Evolutionary conservation across 2,329 filamentous ascomycete species (phyloP).

Genomic region (Stemphylium beticola): DNA sequence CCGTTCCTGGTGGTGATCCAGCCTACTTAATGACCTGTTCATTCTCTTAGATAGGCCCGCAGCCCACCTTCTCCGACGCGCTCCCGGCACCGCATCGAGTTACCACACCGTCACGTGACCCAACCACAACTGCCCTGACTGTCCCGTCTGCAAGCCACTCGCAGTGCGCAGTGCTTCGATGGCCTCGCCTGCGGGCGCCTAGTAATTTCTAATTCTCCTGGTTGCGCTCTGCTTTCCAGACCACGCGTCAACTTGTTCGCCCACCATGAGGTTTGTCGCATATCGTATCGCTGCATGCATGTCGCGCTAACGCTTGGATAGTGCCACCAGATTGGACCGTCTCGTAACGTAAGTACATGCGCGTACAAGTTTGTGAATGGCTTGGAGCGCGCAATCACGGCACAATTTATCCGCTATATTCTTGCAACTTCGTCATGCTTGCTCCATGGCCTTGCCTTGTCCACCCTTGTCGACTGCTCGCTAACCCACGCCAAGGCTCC

Average conservation of each 20-base stretch:
- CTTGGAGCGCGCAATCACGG: neutral
- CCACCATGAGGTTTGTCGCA: constrained; percentile 40
- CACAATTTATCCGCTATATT: neutral
- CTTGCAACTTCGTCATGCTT: neutral
- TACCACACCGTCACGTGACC: constrained; percentile 35
- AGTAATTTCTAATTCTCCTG: constrained; percentile 36
- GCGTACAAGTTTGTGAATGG: constrained; percentile 8
- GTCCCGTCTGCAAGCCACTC: neutral
- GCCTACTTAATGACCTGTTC: constrained; percentile 26
- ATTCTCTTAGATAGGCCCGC: constrained; percentile 36
- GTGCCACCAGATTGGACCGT: constrained; percentile 48
- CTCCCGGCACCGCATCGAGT: constrained; percentile 35
- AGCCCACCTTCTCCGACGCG: constrained; percentile 40
- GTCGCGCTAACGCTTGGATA: constrained; percentile 43
- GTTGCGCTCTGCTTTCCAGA: constrained; percentile 14
- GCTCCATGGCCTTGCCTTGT: neutral
- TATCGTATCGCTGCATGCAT: constrained; percentile 28
- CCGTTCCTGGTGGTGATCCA: constrained; percentile 23
- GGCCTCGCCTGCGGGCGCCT: constrained; percentile 27
- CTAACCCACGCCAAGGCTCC: constrained; percentile 66
- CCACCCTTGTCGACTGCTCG: constrained; percentile 12
- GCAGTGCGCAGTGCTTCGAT: constrained; percentile 23
- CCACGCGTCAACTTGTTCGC: constrained; percentile 10
- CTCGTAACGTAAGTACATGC: constrained; percentile 47
- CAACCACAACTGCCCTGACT: constrained; percentile 4